These are phyloP conservation scores for Beauveria sp. DNA, from an alignment of 2,329 filamentous ascomycete species.

Conservation along the genomic window DNA sequence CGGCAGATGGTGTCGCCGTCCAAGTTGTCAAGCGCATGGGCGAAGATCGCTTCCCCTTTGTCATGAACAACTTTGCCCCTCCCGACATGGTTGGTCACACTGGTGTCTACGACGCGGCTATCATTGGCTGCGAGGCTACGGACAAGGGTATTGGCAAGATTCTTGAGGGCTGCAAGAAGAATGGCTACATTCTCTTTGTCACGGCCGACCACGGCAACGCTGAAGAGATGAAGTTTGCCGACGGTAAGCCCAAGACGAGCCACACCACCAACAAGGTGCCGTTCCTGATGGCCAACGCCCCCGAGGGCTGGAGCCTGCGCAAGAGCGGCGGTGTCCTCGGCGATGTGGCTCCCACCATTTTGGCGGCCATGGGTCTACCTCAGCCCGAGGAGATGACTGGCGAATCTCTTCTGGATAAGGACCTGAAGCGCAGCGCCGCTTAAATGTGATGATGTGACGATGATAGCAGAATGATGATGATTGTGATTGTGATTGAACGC, in stretches of 20 bases:
- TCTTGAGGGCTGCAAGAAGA: constrained; percentile 87
- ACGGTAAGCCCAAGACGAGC: constrained; percentile 94
- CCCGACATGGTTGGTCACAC: constrained; percentile 99
- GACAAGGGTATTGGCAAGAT: constrained; percentile 92
- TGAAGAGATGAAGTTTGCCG: constrained; percentile 96
- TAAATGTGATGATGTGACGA: constrained; percentile 13
- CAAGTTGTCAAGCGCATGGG: constrained; percentile 82
- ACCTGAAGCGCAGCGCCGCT: constrained; percentile 34
- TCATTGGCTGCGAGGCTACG: constrained; percentile 76
- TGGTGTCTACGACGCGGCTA: constrained; percentile 90
- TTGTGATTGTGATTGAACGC: neutral
- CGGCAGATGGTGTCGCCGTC: constrained; percentile 78
- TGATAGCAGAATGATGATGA: neutral
- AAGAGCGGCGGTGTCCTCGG: constrained; percentile 84
- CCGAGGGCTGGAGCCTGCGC: constrained; percentile 79
- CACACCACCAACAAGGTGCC: constrained; percentile 98
- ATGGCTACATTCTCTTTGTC: constrained; percentile 89
- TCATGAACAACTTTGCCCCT: constrained; percentile 99
- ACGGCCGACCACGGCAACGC: constrained; percentile 97
- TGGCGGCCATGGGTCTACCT: constrained; percentile 83
- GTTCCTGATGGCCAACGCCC: constrained; percentile 96
- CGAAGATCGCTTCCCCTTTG: constrained; percentile 83
- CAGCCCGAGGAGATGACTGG: constrained; percentile 93
- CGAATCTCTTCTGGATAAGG: constrained; percentile 71
- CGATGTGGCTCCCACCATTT: constrained; percentile 90